Evolutionary conservation across 2,329 filamentous ascomycete species (phyloP).

Genomic region (Ceratocystis huliohia): DNA sequence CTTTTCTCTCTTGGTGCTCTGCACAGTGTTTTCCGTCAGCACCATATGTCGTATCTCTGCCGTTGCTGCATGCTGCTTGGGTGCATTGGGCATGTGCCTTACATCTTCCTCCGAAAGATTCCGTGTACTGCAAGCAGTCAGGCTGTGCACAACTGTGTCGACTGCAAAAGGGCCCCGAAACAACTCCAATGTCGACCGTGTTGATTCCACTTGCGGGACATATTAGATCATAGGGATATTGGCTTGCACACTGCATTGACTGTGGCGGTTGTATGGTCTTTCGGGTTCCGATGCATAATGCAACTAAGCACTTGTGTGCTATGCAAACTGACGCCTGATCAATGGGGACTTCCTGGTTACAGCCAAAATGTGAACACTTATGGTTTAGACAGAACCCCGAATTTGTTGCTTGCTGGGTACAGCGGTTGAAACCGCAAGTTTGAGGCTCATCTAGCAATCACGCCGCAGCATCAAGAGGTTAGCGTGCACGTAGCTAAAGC

Average conservation of each 20-base stretch:
- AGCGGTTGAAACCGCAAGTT: slow-evolving; percentile 13
- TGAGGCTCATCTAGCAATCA: slow-evolving; percentile 9
- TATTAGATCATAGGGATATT: background rate
- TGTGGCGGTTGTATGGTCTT: background rate
- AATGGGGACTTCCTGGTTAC: background rate
- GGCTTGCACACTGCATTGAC: background rate
- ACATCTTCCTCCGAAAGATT: background rate
- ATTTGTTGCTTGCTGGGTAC: slow-evolving; percentile 6
- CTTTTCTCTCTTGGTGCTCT: background rate
- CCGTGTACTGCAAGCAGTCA: slow-evolving; percentile 5
- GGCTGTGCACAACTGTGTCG: slow-evolving; percentile 1
- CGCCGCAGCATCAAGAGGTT: background rate
- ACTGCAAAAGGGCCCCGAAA: slow-evolving; percentile 2
- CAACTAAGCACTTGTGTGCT: slow-evolving; percentile 16
- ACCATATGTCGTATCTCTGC: background rate
- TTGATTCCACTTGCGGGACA: background rate
- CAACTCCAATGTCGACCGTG: background rate
- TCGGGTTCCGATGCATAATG: slow-evolving; percentile 7
- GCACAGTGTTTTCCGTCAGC: slow-evolving; percentile 3
- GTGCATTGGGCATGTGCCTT: background rate
- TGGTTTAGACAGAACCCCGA: slow-evolving; percentile 4
- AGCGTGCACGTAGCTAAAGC: background rate
- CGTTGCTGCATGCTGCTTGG: background rate
- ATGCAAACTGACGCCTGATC: slow-evolving; percentile 11
- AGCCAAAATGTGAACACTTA: slow-evolving; percentile 11